A percentile compares a stretch with the other conserved stretches of the same genome.
Evolutionary conservation across 2,329 filamentous ascomycete species (phyloP).

Genomic region (Ilyonectria robusta): DNA sequence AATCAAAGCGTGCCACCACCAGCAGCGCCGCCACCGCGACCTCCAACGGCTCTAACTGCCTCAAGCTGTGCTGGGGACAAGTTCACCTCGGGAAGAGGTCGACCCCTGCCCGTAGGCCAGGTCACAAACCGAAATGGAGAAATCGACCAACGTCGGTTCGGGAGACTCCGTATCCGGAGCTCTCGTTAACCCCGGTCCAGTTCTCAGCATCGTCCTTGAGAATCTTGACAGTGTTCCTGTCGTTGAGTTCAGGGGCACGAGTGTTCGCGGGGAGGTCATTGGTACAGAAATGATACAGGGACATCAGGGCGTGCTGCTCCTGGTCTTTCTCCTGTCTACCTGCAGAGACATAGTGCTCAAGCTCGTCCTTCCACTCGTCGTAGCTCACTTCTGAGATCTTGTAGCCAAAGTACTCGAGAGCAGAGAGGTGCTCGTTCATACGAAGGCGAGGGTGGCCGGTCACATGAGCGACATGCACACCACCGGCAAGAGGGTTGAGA

Average conservation of each 20-base stretch:
- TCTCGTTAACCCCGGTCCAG: slow-evolving; percentile 72
- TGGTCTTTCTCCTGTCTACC: slow-evolving; percentile 43
- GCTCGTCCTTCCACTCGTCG: slow-evolving; percentile 47
- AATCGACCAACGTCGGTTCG: slow-evolving; percentile 46
- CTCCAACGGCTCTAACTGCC: slow-evolving; percentile 41
- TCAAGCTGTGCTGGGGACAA: slow-evolving; percentile 41
- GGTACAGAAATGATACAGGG: slow-evolving; percentile 30
- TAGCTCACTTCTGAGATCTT: slow-evolving; percentile 83
- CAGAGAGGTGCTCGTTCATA: slow-evolving; percentile 81
- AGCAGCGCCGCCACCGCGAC: slow-evolving; percentile 37
- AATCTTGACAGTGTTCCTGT: slow-evolving; percentile 72
- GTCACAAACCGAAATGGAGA: slow-evolving; percentile 49
- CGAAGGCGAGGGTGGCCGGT: slow-evolving; percentile 84
- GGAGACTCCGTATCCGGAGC: slow-evolving; percentile 56
- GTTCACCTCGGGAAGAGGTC: slow-evolving; percentile 43
- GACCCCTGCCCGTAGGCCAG: slow-evolving; percentile 47
- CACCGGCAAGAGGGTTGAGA: slow-evolving; percentile 68
- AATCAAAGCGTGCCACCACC: slow-evolving; percentile 16
- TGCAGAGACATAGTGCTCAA: slow-evolving; percentile 48
- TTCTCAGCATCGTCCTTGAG: slow-evolving; percentile 73
- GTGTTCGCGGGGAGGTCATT: slow-evolving; percentile 34
- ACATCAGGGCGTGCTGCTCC: slow-evolving; percentile 36
- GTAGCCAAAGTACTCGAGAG: slow-evolving; percentile 80
- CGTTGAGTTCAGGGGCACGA: slow-evolving; percentile 31
- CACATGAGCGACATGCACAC: slow-evolving; percentile 78